Base-by-base conservation (phyloP, 1,284 basidiomycete species). In the Melampsora occidentalis region DNA sequence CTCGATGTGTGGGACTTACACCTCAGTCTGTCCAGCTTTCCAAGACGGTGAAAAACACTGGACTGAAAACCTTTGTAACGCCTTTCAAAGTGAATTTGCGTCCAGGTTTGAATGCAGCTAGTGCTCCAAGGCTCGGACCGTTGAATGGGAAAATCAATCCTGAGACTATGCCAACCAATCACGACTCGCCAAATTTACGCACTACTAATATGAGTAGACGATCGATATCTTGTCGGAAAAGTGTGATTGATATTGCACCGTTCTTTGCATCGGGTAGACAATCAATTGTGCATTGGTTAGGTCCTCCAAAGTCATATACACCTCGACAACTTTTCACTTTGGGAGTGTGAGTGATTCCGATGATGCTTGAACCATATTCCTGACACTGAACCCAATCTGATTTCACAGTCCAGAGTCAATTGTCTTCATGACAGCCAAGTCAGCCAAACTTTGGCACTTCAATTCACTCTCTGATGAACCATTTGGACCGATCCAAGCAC, bases 321-420 rank as follows among this genome's bases (percentile, higher is more conserved):
- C 62, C 71, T 7, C 71, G 71, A 18, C 71, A 73, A 64, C 49
- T 73, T 10, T 63, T 66, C n/a, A 65, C 71, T 22, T 62, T 66
- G 53, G 71, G 61, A 33, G 53, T 73, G 71, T 73, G 53, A 73
- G 71, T 66, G 39, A 42, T 31, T 46, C n/a, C 14, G 10, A 48
- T 46, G 20, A 48, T 63, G 42, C 46, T 31, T 59, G 28, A 33
- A 62, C 10, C 49, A 16, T 42, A 42, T 22, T 65, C 51, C 49
- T 64, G 51, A 28, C 20, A n/a, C 6, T 28, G 9, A 9, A 33
- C 62, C 16, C 33, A 16, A 31, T 62, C 3, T 28, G 33, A 20
- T 57, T 66, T 33, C 33, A 49, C 16, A 73, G 71, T 33, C 71
- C 71, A 67, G 71, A 73, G 28, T 73, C 71, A 35, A 63, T 73